Conservation (phyloP, 2,329 filamentous ascomycete species). For the Colletotrichum cereale region DNA sequence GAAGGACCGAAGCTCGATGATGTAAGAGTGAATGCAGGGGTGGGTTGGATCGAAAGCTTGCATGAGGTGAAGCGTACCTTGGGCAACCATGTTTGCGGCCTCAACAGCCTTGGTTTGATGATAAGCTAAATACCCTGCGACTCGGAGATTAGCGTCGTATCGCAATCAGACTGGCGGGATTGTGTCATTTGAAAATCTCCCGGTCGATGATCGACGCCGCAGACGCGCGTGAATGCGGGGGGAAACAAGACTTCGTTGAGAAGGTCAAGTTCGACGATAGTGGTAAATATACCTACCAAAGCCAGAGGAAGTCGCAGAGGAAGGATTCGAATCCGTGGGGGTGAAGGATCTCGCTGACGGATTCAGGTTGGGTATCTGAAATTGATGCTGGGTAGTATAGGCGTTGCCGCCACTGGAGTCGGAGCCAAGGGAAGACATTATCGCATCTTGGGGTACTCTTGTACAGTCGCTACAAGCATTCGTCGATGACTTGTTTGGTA, state of each 20-base stretch:
- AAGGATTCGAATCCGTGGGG: background rate
- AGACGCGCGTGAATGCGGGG: conserved; percentile 3
- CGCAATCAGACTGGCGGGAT: conserved; percentile 1
- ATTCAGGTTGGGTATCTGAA: background rate
- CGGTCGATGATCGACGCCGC: background rate
- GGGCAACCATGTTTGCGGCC: conserved; percentile 22
- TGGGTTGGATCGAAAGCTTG: background rate
- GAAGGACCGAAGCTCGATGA: background rate
- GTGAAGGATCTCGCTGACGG: conserved; percentile 11
- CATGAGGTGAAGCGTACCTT: conserved; percentile 24
- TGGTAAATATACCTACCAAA: background rate
- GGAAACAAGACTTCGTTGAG: background rate
- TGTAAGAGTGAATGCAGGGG: background rate
- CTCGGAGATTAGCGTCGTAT: conserved; percentile 4
- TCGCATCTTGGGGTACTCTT: background rate
- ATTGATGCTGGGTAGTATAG: background rate
- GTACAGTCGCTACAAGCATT: background rate
- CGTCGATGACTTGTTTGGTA: background rate
- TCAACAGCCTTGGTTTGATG: conserved; percentile 27
- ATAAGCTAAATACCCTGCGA: conserved; percentile 20
- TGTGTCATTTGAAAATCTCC: conserved; percentile 10
- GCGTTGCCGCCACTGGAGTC: background rate
- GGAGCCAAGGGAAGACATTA: background rate
- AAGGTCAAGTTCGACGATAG: background rate
- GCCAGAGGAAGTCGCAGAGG: background rate